Base-by-base conservation (phyloP, 176 grass and related monocot species). In the Saccharum officinarum region DNA sequence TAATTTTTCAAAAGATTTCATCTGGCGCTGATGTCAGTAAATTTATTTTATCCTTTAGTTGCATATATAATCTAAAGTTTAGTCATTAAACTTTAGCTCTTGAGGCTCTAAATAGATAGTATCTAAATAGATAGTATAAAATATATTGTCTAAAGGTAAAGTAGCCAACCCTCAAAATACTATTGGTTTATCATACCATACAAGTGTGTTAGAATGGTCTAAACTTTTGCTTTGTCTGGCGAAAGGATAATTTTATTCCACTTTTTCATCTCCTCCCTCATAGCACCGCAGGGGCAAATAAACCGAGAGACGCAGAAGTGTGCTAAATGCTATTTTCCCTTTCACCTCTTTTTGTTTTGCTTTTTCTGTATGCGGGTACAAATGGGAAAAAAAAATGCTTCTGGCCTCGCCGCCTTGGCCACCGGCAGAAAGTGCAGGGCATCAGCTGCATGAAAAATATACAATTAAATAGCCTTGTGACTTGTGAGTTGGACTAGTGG, bases 381-480 rank as follows among this genome's bases (percentile, higher is more conserved):
- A 64, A 71, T 67, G 17, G 14, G 33, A 10, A 22, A 50, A 75
- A 62, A 47, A 28, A 72, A 11, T 71, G 65, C 70, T 81, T 84
- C 63, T 50, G 63, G 82, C 82, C 63, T 81, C 76, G 68, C 62
- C 18, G 83, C 83, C 62, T 85, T 81, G 68, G 77, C 18, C 70
- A 80, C 6, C 55, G n/a, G 55, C 55, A 59, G 7, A 20, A 36
- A 81, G 87, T 70, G 79, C 80, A 64, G 63, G 61, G 62, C 87
- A 70, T 83, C 75, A 54, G 64, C 62, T 71, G 76, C 61, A 71
- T 71, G 62, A 69, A 69, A 74, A 63, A 91, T 85, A 81, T 91
- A 88, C 89, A 88, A 46, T 81, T 65, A 84, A 84, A 28, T 81
- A 69, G 69, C 85, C 81, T 80, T 91, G 69, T 64, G 81, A 68